phyloP scores from a whole-genome alignment of 768 basidiomycete species.

The Naematelia aurantialba region DNA sequence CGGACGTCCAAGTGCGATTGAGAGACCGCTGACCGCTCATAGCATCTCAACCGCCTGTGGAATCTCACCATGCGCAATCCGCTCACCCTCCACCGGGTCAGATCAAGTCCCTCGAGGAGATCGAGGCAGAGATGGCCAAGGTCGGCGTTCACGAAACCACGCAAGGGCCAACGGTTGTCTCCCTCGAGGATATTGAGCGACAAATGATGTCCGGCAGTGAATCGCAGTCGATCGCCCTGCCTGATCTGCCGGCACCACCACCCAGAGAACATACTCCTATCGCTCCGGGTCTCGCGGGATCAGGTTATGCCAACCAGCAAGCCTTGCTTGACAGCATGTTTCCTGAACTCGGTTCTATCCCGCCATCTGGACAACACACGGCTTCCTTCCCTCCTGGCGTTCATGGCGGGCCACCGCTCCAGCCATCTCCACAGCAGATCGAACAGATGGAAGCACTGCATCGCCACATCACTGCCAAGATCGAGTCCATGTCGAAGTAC shows the following conservation, averaged over 20 bases:
- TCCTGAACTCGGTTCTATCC: conserved; percentile 24
- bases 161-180: conserved; percentile 29
- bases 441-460: conserved; percentile 29
- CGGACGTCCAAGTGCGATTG: background rate
- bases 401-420: conserved; percentile 5
- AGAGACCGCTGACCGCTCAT: background rate
- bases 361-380: conserved; percentile 10
- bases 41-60: background rate
- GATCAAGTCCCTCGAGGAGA: conserved; percentile 50
- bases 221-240: background rate
- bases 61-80: background rate
- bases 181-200: conserved; percentile 44
- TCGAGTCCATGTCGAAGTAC: conserved; percentile 45
- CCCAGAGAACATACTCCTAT: conserved; percentile 28
- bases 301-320: conserved; percentile 37
- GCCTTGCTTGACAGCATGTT: conserved; percentile 48
- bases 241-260: conserved; percentile 1
- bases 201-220: conserved; percentile 40
- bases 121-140: conserved; percentile 48
- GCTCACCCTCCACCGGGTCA: conserved; percentile 27
- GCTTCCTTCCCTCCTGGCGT: conserved; percentile 13
- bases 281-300: conserved; percentile 23
- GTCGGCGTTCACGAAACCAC: conserved; percentile 21
- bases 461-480: conserved; percentile 41
- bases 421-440: conserved; percentile 29